A percentile compares a stretch with the other conserved stretches of the same genome.
These are phyloP conservation scores for Geotrichum fermentans DNA, from an alignment of 1,139 yeast species.

Conservation along the genomic window DNA sequence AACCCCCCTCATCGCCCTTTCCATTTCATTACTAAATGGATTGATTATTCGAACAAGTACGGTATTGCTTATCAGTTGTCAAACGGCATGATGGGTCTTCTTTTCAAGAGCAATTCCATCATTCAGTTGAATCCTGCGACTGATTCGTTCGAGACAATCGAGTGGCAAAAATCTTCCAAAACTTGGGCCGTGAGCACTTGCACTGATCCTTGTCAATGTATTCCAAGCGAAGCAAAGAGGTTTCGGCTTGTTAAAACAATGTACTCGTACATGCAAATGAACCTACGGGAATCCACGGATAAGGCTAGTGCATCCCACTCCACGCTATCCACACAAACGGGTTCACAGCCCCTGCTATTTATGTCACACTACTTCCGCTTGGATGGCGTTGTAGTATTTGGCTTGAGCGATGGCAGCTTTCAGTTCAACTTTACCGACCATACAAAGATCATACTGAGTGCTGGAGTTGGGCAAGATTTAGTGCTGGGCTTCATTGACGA, in stretches of 20 bases:
- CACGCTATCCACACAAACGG: neutral
- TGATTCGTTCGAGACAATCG: neutral
- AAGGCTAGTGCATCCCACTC: too few species aligned
- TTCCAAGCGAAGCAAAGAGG: neutral
- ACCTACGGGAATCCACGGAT: neutral
- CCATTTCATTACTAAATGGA: constrained; percentile 98
- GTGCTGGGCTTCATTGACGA: neutral
- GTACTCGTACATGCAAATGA: neutral
- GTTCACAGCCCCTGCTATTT: neutral
- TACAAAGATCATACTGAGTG: constrained; percentile 51
- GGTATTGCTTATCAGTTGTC: constrained; percentile 92
- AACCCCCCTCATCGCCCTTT: too few species aligned
- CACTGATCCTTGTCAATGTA: neutral
- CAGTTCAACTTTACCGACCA: constrained; percentile 96
- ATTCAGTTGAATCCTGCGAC: constrained; percentile 23
- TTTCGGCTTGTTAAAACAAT: neutral
- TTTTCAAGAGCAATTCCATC: constrained; percentile 33
- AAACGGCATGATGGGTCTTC: constrained; percentile 86
- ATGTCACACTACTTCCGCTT: neutral
- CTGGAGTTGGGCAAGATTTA: too few species aligned
- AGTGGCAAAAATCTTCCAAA: neutral
- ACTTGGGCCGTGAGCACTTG: neutral
- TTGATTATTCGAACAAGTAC: constrained; percentile 90
- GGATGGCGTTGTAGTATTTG: constrained; percentile 59
- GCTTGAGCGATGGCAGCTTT: constrained; percentile 83